phyloP scores from a whole-genome alignment of 306 rosid genomes.

The Trifolium pratense region DNA sequence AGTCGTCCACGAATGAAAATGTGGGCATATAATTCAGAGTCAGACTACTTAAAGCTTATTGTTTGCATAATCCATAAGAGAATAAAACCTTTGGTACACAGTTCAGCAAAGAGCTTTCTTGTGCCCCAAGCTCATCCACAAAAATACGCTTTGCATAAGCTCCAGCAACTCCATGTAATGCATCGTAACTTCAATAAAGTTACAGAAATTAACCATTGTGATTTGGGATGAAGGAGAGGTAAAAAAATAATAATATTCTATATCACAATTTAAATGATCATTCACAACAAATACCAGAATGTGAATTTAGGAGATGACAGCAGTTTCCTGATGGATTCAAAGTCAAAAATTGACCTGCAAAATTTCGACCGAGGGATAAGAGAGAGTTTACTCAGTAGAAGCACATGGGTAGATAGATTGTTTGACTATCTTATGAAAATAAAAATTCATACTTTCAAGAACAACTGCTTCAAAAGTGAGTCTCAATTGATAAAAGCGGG shows the following conservation, averaged over 20 bases:
- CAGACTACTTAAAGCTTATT: slow-evolving; percentile 28
- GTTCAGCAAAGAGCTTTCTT: slow-evolving; percentile 88
- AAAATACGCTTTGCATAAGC: slow-evolving; percentile 93
- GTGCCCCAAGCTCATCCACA: slow-evolving; percentile 98
- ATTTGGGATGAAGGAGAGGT: slow-evolving; percentile 4
- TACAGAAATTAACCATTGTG: slow-evolving; percentile 29
- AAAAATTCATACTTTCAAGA: slow-evolving; percentile 22
- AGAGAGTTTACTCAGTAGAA: slow-evolving; percentile 19
- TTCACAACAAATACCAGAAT: slow-evolving; percentile 72
- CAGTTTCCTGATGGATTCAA: slow-evolving; percentile 72
- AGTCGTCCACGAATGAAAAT: slow-evolving; percentile 38
- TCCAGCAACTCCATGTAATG: slow-evolving; percentile 93
- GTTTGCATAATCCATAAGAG: slow-evolving; percentile 20
- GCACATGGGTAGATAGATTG: slow-evolving; percentile 23
- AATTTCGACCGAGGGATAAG: slow-evolving; percentile 33
- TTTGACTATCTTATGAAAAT: slow-evolving; percentile 30
- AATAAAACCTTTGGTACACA: slow-evolving; percentile 87
- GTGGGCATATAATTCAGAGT: slow-evolving; percentile 19
- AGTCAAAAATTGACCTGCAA: slow-evolving; percentile 93
- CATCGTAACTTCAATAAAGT: slow-evolving; percentile 68
- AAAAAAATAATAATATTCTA: slow-evolving; percentile 10
- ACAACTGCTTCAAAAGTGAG: slow-evolving; percentile 20
- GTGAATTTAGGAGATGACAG: slow-evolving; percentile 83
- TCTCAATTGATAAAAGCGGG: slow-evolving; percentile 16
- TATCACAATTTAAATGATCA: slow-evolving; percentile 33